Conservation (phyloP, 805 yeast genomes). For the Yamadazyma takamatsuzukensis region DNA sequence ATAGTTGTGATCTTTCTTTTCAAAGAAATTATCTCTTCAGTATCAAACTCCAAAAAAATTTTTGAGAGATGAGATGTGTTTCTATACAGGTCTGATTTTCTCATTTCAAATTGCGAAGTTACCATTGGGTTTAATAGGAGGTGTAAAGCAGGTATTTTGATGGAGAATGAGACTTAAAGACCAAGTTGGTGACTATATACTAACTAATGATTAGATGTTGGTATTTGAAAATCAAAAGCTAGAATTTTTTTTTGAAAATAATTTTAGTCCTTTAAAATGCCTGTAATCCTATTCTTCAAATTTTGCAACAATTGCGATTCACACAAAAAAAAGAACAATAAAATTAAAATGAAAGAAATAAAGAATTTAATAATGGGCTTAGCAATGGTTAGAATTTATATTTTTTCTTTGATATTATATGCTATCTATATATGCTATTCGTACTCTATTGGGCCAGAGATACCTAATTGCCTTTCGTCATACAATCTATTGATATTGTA, state of each 20-base stretch:
- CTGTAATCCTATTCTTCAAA: neutral
- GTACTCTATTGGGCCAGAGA: too few relatives aligned
- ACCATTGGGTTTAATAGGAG: too few relatives aligned
- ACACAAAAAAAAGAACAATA: neutral
- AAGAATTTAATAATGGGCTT: neutral
- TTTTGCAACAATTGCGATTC: neutral
- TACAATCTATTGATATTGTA: too few relatives aligned
- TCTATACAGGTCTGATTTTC: slow-evolving; percentile 6
- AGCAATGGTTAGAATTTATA: too few relatives aligned
- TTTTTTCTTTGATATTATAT: too few relatives aligned
- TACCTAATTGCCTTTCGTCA: too few relatives aligned
- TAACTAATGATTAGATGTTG: too few relatives aligned
- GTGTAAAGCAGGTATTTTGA: too few relatives aligned
- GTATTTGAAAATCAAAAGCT: neutral
- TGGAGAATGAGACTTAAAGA: neutral
- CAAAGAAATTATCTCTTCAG: neutral
- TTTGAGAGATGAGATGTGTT: slow-evolving; percentile 8
- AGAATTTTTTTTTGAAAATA: neutral
- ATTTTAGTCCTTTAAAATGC: neutral
- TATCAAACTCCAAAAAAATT: slow-evolving; percentile 3
- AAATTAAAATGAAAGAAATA: neutral
- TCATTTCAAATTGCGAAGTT: too few relatives aligned
- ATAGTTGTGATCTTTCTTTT: too few relatives aligned
- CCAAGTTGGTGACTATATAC: neutral
- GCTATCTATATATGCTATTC: too few relatives aligned